Evolutionary conservation across 2,329 filamentous ascomycete genomes (phyloP), one percentile per base, ranked within the genome.

Genomic region (Lachnum nothofagi): DNA sequence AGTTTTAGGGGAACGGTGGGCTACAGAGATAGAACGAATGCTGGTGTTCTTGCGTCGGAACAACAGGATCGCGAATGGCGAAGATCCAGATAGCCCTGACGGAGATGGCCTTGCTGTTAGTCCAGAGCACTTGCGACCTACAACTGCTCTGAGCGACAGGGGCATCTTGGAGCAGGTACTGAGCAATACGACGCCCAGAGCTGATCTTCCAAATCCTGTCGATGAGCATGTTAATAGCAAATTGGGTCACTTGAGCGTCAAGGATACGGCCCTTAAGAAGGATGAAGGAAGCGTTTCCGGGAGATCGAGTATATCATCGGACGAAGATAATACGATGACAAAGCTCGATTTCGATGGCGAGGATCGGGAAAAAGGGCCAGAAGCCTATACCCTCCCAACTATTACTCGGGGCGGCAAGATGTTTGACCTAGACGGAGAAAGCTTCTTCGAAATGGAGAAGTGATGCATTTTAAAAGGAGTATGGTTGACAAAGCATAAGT

Each of bases 161-260:
- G 58, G 58, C 0, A 65, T 66, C 22, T 29, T 66, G 19, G 59
- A 66, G 34, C 59, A 63, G 16, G 61, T 63, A n/a, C 34, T 65
- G 25, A 62, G 51, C 34, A 65, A 63, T 27, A 65, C 63, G 4
- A 65, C 64, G 4, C 64, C 64, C 1, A 60, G 44, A 24, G 39
- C 60, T 7, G 64, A 66, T 38, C 37, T 61, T 1, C 50, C 51
- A 9, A 57, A 64, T 49, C 62, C 62, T 1, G 55, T 65, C 7
- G 63, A 65, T 35, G 52, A 53, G 16, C 52, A 57, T 22, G 45
- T 56, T 23, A 43, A 24, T 27, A 46, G 48, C 9, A 50, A 52
- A 20, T 41, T 58, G 27, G 53, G 42, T 27, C 41, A 48, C 3
- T 29, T 59, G 37, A 46, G 48, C 14, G 47, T 55, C 14, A 23